Evolutionary conservation across 1,284 basidiomycete species (phyloP), one percentile per base, ranked within the genome.

Genomic region (Kwoniella shivajii): DNA sequence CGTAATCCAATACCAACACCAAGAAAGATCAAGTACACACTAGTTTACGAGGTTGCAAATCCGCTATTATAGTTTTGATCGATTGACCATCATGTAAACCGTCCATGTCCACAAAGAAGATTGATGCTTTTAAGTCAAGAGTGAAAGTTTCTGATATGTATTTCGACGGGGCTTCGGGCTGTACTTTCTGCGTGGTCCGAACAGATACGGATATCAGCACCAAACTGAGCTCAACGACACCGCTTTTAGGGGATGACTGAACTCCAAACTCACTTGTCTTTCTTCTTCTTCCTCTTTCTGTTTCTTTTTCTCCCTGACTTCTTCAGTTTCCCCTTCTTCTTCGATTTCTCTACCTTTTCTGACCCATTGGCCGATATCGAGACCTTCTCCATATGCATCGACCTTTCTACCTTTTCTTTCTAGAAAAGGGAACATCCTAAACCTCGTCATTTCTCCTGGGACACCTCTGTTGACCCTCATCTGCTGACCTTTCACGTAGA

Each of bases 341-440:
- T 93, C 92, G 47, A 95, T 84, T 41, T 88, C 87, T 74, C 88
- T 90, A 2, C 90, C 90, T 71, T 90, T 90, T 64, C 90, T 82
- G 64, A 95, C 73, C 94, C 94, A 97, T 83, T 91, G 89, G 30
- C 86, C 93, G 20, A 92, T 87, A 76, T 99, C 95, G 43, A 98
- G 82, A 6, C 88, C 89, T 80, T 99, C 96, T 1, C 96, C 96
- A 74, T 92, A 99, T 61, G 90, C 89, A 74, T 99, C 96, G 16
- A 99, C 89, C 64, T 89, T 84, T 61, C 92, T 82, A 69, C 90
- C 93, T 74, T 88, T 82, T 73, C 91, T 88, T 78, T 99, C 95
- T 36, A 96, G 86, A 68, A 92, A 92, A 0, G 96, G 96, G 78
- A 98, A 99, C 90, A 98, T 97, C 64, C 96, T 84, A 76, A 90